Base-by-base conservation (phyloP, 2,329 filamentous ascomycete species). In the Boeremia exigua region DNA sequence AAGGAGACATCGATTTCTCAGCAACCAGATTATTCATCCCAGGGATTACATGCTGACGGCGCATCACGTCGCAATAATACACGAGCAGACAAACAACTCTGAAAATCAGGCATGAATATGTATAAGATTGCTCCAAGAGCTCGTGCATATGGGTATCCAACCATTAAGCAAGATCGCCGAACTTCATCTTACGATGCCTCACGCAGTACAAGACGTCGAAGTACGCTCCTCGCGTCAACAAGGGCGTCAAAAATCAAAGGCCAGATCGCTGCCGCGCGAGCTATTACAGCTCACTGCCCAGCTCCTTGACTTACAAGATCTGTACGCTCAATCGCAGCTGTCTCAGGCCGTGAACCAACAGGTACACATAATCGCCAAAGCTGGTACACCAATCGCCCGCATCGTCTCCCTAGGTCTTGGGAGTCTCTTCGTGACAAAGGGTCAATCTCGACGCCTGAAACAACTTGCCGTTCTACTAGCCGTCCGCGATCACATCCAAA, bases 391-490 rank as follows among this genome's bases (percentile, higher is more conserved):
- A 5, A 46, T 63, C 32, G 59, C 44, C 1, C 52, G 48, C n/a
- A 60, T 68, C 29, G 52, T 68, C 14, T 68, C 64, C 2, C 62
- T 67, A 6, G 66, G 66, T 3, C 58, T 67, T 2, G 66, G 66
- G 5, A 61, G 58, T 19, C 54, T 67, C 6, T 39, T 46, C 8
- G 58, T 46, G 3, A 36, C 39, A 14, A 64, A 58, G 57, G 64
- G 62, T n/a, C 67, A 69, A 45, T 46, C 59, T 2, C 56, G 69
- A 11, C 52, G 67, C 8, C 34, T 71, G 15, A 73, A 73, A 46
- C 68, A 71, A 60, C 61, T 73, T 15, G 52, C 64, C 29, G 62
- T 72, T 17, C 52, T 70, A n/a, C 52, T 72, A 9, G 57, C 63
- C 9, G 54, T 71, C 9, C 62, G 54, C 2, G 57, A 65, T 11